phyloP scores from a whole-genome alignment of 1,284 basidiomycete species.

The Ustilago curta region DNA sequence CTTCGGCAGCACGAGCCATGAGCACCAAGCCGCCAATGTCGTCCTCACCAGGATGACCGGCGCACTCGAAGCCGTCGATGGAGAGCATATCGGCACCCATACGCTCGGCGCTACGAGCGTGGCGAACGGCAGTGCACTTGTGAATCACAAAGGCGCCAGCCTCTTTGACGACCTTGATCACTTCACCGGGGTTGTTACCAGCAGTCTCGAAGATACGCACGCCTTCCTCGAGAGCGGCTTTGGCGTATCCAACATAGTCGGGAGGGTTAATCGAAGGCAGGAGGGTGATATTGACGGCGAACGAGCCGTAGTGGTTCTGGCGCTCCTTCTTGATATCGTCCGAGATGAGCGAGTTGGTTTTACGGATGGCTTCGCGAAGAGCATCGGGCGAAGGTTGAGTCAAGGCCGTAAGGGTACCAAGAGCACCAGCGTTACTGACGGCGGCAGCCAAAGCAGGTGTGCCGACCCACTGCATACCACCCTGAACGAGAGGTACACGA shows the following conservation, averaged over 20 bases:
- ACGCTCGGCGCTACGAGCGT: conserved; percentile 77
- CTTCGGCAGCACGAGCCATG: conserved; percentile 87
- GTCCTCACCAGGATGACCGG: conserved; percentile 93
- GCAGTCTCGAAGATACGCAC: conserved; percentile 91
- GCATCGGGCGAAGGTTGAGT: conserved; percentile 88
- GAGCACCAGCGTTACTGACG: conserved; percentile 85
- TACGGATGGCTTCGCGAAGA: conserved; percentile 83
- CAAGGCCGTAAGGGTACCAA: conserved; percentile 86
- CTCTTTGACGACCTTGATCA: conserved; percentile 84
- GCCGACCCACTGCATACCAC: conserved; percentile 77
- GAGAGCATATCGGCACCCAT: conserved; percentile 82
- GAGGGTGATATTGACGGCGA: conserved; percentile 90
- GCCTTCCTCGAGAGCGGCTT: conserved; percentile 87
- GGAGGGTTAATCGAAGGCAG: conserved; percentile 90
- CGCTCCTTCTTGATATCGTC: conserved; percentile 51
- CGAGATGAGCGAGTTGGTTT: conserved; percentile 73
- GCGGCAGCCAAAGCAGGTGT: conserved; percentile 80
- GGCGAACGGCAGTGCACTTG: conserved; percentile 82
- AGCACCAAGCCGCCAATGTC: conserved; percentile 92
- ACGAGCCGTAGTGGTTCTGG: conserved; percentile 56
- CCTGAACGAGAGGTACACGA: conserved; percentile 65
- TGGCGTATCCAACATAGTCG: conserved; percentile 85
- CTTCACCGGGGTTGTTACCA: conserved; percentile 84
- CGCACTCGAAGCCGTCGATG: conserved; percentile 74
- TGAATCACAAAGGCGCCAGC: conserved; percentile 83